These are phyloP conservation scores for Fusarium penzigii DNA, from an alignment of 2,329 filamentous ascomycete species.

Conservation along the genomic window DNA sequence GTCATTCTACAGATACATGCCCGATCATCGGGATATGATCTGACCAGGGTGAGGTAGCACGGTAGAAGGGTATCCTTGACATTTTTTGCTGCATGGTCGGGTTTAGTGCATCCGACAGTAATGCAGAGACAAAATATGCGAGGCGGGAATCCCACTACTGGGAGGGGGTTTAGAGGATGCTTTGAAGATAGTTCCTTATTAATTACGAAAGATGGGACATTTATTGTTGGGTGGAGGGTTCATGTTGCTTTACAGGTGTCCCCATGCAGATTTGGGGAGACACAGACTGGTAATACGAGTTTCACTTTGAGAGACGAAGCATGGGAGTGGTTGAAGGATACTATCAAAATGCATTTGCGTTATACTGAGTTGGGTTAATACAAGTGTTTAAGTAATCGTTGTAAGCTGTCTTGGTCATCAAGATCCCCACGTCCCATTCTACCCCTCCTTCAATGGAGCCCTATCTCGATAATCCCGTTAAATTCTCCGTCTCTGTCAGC, in stretches of 20 bases:
- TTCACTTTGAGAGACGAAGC: too few species aligned
- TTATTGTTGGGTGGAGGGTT: too few species aligned
- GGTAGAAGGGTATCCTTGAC: too few species aligned
- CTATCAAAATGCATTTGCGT: not conserved
- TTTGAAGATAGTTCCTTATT: too few species aligned
- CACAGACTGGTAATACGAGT: too few species aligned
- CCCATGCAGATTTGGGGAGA: too few species aligned
- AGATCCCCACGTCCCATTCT: not conserved
- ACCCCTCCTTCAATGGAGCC: not conserved
- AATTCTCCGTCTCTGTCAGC: not conserved
- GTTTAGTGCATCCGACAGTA: not conserved
- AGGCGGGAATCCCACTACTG: not conserved
- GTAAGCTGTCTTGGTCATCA: not conserved
- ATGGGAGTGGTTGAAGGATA: too few species aligned
- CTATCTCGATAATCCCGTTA: too few species aligned
- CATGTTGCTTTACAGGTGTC: too few species aligned
- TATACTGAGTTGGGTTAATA: not conserved
- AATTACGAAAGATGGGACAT: too few species aligned
- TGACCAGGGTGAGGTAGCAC: not conserved
- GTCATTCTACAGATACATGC: too few species aligned
- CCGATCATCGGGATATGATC: not conserved
- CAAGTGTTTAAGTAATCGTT: not conserved
- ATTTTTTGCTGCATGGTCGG: not conserved
- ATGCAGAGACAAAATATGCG: not conserved
- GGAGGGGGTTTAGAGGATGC: too few species aligned